Conservation (phyloP, 164 flowering plant genomes). For the Houttuynia cordata region DNA sequence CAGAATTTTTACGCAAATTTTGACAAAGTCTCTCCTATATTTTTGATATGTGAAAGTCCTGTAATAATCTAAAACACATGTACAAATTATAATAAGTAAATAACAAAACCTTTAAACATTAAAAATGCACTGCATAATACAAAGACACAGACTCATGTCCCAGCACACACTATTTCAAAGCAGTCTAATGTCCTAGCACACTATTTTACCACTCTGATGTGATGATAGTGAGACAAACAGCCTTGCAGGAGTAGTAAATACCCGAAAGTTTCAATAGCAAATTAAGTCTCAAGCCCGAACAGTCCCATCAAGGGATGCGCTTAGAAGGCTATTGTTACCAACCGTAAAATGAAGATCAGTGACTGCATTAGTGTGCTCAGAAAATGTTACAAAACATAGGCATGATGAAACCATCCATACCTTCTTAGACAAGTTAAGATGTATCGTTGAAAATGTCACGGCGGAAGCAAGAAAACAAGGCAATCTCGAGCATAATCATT, state of each 20-base stretch:
- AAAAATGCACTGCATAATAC: no score
- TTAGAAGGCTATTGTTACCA: constrained; percentile 64
- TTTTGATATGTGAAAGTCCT: no score
- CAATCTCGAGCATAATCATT: no score
- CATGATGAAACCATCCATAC: constrained; percentile 95
- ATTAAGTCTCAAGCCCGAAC: constrained; percentile 96
- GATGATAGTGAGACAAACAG: constrained; percentile 94
- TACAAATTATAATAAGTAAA: no score
- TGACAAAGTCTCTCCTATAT: no score
- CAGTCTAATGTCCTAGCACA: constrained; percentile 95
- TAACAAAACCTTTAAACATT: no score
- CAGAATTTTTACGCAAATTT: no score
- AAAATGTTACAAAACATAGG: constrained; percentile 85
- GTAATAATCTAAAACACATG: no score
- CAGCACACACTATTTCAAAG: constrained; percentile 97
- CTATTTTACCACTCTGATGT: constrained; percentile 93
- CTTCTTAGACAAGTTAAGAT: constrained; percentile 22
- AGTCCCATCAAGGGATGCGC: constrained; percentile 98
- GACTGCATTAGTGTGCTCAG: constrained; percentile 93
- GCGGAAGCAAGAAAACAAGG: not conserved
- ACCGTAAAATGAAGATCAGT: constrained; percentile 91
- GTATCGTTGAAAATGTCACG: not conserved
- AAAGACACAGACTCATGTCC: no score
- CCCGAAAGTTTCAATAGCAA: constrained; percentile 91
- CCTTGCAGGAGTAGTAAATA: constrained; percentile 81